phyloP scores from a whole-genome alignment of 768 basidiomycete species.

The Panus rudis region DNA sequence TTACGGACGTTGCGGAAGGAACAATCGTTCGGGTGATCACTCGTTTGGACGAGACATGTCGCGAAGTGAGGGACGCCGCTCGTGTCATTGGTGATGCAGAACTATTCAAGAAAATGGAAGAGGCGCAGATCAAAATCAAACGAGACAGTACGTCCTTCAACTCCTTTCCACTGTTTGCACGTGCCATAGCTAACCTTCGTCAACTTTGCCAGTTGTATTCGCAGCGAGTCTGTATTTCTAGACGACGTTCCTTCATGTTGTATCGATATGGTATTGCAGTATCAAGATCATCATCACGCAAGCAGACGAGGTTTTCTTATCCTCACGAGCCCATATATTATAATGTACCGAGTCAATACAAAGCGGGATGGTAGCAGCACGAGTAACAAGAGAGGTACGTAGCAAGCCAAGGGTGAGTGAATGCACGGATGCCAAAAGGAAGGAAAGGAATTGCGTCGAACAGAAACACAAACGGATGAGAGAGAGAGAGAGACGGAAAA shows the following conservation, averaged over 20 bases:
- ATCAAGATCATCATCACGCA: too few relatives aligned
- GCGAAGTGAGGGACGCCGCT: constrained; percentile 95
- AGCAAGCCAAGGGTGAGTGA: too few relatives aligned
- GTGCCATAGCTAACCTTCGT: not conserved
- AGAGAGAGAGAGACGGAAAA: too few relatives aligned
- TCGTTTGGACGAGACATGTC: constrained; percentile 91
- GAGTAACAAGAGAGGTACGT: too few relatives aligned
- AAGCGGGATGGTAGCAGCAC: too few relatives aligned
- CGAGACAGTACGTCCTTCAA: constrained; percentile 76
- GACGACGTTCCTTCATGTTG: constrained; percentile 1
- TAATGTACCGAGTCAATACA: not conserved
- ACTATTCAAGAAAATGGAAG: constrained; percentile 97
- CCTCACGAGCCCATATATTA: too few relatives aligned
- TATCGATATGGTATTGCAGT: not conserved
- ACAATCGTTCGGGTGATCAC: constrained; percentile 97
- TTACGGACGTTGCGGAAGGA: constrained; percentile 95
- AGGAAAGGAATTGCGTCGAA: too few relatives aligned
- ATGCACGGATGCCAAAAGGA: too few relatives aligned
- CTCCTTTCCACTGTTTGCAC: not conserved
- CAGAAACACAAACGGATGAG: too few relatives aligned
- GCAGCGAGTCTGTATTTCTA: constrained; percentile 86
- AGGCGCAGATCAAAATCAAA: constrained; percentile 88
- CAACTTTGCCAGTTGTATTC: constrained; percentile 56
- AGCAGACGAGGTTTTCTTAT: too few relatives aligned
- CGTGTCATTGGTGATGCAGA: constrained; percentile 95